Conservation (phyloP, 345 rosid species). For the Murraya koenigii region DNA sequence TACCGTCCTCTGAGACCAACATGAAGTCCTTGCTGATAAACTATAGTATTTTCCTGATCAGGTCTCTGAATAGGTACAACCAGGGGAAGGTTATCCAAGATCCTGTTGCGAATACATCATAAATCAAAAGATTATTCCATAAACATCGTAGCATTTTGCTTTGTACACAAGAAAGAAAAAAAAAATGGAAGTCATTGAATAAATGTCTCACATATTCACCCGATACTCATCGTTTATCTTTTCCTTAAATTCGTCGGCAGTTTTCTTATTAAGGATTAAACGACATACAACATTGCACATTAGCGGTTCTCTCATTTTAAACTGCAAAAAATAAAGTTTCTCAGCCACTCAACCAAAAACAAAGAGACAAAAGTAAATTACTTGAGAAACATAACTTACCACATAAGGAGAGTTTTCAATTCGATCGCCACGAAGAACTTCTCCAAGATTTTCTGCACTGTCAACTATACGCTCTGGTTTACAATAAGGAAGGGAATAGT, state of each 20-base stretch:
- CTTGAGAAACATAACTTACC: constrained; percentile 30
- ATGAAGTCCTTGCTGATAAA: constrained; percentile 61
- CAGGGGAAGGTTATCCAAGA: constrained; percentile 77
- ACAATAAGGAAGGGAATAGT: constrained; percentile 71
- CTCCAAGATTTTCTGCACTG: constrained; percentile 92
- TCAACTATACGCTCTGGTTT: constrained; percentile 61
- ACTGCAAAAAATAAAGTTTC: constrained; percentile 40
- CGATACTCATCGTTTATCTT: constrained; percentile 84
- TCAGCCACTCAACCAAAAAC: constrained; percentile 11
- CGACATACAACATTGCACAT: constrained; percentile 64
- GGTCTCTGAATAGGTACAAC: constrained; percentile 54
- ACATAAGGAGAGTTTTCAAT: constrained; percentile 87
- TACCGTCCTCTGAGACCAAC: constrained; percentile 68
- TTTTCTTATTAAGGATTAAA: constrained; percentile 45
- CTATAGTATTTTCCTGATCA: constrained; percentile 44
- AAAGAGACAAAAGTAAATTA: neutral
- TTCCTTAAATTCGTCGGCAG: constrained; percentile 66
- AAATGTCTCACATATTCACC: constrained; percentile 63
- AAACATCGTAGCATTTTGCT: neutral
- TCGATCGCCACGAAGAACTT: constrained; percentile 91
- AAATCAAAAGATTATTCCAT: neutral
- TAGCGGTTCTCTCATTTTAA: constrained; percentile 79
- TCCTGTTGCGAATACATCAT: constrained; percentile 35
- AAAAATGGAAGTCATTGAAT: neutral
- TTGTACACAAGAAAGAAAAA: neutral